Conservation (phyloP, 129 eudicot species). For the sunflower (Helianthus annuus) region HanXRQr2.0-SUNRISE NC_035440.2:24140767-24141266, state of each 20-base stretch:
- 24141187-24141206: constrained; percentile 6
- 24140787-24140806: constrained; percentile 27
- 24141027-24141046: constrained; percentile 38
- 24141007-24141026: constrained; percentile 15
- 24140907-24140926: constrained; percentile 11
- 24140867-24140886: constrained; percentile 5
- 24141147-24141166: constrained; percentile 7
- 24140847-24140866: constrained; percentile 16
- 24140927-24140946: no score
- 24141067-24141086: not conserved
- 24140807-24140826: not conserved
- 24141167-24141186: constrained; percentile 17
- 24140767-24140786: constrained; percentile 18
- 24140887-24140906: constrained; percentile 28
- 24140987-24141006: not conserved
- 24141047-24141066: constrained; percentile 5
- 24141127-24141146: constrained; percentile 42
- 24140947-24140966: no score
- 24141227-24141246: constrained; percentile 30
- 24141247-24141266: constrained; percentile 20
- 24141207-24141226: constrained; percentile 19
- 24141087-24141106: constrained; percentile 14
- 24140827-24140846: constrained; percentile 10
- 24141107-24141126: constrained; percentile 38
- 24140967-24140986: no score